Conservation (phyloP, 2,329 filamentous ascomycete genomes). For the Arthroderma sp. region DNA sequence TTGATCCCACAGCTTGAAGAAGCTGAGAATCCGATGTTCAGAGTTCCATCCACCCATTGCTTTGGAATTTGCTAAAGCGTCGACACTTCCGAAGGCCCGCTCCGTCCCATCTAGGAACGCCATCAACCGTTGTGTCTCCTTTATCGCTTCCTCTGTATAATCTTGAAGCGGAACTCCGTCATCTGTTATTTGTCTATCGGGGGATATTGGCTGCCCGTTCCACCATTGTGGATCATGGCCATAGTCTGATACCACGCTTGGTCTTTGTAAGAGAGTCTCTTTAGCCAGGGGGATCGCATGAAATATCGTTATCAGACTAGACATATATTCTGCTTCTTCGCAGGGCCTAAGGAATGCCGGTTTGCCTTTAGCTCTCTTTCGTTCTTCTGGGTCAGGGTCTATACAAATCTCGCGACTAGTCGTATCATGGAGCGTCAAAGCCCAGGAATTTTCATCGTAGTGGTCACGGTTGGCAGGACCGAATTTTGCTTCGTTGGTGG, state of each 20-base stretch:
- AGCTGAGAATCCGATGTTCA: conserved; percentile 29
- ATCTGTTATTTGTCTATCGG: not conserved
- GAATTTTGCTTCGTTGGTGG: conserved; percentile 29
- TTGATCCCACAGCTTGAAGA: conserved; percentile 37
- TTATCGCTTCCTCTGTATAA: conserved; percentile 11
- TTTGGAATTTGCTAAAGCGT: conserved; percentile 28
- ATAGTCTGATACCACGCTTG: conserved; percentile 36
- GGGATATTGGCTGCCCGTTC: conserved; percentile 39
- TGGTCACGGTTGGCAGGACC: conserved; percentile 41
- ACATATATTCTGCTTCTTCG: conserved; percentile 40
- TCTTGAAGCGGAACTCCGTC: not conserved
- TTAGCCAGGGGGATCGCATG: conserved; percentile 47
- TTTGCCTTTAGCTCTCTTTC: conserved; percentile 34
- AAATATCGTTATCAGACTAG: conserved; percentile 47
- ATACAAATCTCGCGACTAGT: conserved; percentile 40
- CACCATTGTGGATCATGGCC: conserved; percentile 48
- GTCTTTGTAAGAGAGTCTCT: conserved; percentile 42
- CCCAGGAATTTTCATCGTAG: conserved; percentile 44
- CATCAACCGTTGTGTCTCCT: conserved; percentile 48
- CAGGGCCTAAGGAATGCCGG: conserved; percentile 47
- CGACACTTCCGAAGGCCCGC: conserved; percentile 45
- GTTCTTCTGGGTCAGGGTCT: conserved; percentile 39
- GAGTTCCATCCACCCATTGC: conserved; percentile 11
- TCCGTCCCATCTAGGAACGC: conserved; percentile 46
- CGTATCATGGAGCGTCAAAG: conserved; percentile 36